A percentile compares a stretch with the other conserved stretches of the same genome.
Conservation (phyloP, 306 rosid genomes). For the Prunus armeniaca region DNA sequence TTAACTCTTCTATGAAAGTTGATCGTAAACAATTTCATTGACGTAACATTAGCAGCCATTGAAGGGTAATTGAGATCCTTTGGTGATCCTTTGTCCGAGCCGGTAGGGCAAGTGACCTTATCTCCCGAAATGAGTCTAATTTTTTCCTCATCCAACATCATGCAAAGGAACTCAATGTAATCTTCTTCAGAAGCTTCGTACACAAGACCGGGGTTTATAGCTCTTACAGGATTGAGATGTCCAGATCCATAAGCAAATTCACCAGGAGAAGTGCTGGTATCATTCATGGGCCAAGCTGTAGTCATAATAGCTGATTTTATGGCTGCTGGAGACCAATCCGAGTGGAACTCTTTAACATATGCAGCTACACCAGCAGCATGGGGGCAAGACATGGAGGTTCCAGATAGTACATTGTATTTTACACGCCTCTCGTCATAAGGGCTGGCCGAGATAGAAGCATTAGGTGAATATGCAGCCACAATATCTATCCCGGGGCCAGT, state of each 20-base stretch:
- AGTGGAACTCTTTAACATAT: slow-evolving; percentile 28
- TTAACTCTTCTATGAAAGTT: slow-evolving; percentile 23
- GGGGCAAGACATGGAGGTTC: slow-evolving; percentile 45
- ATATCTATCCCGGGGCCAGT: slow-evolving; percentile 37
- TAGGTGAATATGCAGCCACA: slow-evolving; percentile 26
- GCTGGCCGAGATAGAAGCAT: not conserved
- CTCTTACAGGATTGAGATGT: slow-evolving; percentile 25
- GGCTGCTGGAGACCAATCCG: slow-evolving; percentile 42
- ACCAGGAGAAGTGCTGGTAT: slow-evolving; percentile 4
- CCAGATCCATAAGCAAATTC: slow-evolving; percentile 30
- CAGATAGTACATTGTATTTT: slow-evolving; percentile 28
- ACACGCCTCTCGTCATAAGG: slow-evolving; percentile 10
- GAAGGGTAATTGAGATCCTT: slow-evolving; percentile 25
- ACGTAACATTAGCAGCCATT: slow-evolving; percentile 1
- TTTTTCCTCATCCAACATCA: not conserved
- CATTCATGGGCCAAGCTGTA: slow-evolving; percentile 27
- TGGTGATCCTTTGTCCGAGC: not conserved
- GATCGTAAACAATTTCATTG: not conserved
- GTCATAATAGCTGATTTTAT: slow-evolving; percentile 41
- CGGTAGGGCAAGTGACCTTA: slow-evolving; percentile 1
- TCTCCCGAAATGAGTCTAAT: not conserved
- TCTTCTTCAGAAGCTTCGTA: slow-evolving; percentile 27
- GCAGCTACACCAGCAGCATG: slow-evolving; percentile 28
- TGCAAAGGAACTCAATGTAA: slow-evolving; percentile 9
- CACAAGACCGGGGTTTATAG: slow-evolving; percentile 22